Conservation (phyloP, 2,329 filamentous ascomycete species). For the Neopestalotiopsis sp. region DNA sequence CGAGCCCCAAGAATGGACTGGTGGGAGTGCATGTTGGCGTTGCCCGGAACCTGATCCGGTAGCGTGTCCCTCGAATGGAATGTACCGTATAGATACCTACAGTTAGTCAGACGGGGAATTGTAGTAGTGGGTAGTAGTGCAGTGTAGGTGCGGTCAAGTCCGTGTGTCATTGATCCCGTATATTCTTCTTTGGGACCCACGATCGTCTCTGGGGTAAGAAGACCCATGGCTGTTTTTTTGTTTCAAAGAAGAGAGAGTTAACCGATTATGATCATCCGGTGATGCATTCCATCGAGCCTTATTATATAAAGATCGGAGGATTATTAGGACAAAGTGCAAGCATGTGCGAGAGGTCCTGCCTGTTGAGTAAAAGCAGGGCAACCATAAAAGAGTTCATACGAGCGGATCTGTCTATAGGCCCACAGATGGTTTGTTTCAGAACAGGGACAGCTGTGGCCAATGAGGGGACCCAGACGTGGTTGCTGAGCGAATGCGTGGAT, state of each 20-base stretch:
- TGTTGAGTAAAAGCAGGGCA: background rate
- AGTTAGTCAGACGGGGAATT: background rate
- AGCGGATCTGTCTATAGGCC: background rate
- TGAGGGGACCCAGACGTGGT: background rate
- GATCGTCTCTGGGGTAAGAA: background rate
- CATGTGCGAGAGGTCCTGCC: too few relatives aligned
- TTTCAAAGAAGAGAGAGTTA: background rate
- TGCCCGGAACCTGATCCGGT: background rate
- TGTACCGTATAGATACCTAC: too few relatives aligned
- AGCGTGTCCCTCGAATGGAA: background rate
- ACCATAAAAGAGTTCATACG: too few relatives aligned
- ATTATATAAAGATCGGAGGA: background rate
- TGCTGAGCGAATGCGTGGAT: background rate
- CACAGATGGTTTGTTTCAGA: constrained; percentile 1
- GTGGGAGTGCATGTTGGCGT: too few relatives aligned
- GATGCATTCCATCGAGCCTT: background rate
- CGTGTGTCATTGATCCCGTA: too few relatives aligned
- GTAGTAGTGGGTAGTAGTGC: background rate
- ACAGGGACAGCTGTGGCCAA: background rate
- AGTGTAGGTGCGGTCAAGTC: too few relatives aligned
- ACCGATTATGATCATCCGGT: background rate
- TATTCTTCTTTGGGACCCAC: too few relatives aligned
- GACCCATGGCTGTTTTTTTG: background rate
- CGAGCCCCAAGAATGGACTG: too few relatives aligned
- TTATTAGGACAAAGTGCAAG: background rate